Evolutionary conservation across 106 monocot genomes (phyloP).

Genomic region (Apostasia ramifera): DNA sequence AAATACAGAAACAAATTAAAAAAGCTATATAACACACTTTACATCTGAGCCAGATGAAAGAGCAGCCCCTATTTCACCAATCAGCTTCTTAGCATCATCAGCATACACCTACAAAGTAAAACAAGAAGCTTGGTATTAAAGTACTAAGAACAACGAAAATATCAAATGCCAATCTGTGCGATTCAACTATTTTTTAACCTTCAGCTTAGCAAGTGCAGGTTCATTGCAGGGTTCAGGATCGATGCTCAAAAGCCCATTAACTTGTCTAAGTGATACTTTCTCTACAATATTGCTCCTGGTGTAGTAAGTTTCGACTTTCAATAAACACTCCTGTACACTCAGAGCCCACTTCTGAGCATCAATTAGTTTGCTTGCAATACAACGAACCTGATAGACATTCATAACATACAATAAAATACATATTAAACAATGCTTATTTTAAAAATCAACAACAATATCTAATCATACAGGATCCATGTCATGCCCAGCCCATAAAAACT

Average conservation of each 20-base stretch:
- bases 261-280: constrained; percentile 37
- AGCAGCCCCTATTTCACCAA: constrained; percentile 36
- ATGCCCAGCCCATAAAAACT: constrained; percentile 86
- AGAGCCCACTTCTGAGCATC: constrained; percentile 57
- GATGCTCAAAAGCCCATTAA: constrained; percentile 42
- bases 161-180: not conserved
- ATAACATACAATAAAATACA: constrained; percentile 7
- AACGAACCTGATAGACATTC: constrained; percentile 43
- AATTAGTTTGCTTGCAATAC: constrained; percentile 39
- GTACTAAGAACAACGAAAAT: not conserved
- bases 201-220: constrained; percentile 41
- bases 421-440: not conserved
- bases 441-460: constrained; percentile 3
- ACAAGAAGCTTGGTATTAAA: constrained; percentile 3
- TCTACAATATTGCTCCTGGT: constrained; percentile 7
- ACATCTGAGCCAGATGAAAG: constrained; percentile 37
- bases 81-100: constrained; percentile 41
- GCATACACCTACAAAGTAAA: constrained; percentile 37
- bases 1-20: no score
- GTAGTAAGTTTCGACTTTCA: constrained; percentile 28
- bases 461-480: constrained; percentile 64
- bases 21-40: constrained; percentile 6
- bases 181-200: constrained; percentile 25
- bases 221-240: constrained; percentile 44
- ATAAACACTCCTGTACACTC: constrained; percentile 26